phyloP scores from a whole-genome alignment of 495 filamentous ascomycete species.

The Neurospora sp. region DNA sequence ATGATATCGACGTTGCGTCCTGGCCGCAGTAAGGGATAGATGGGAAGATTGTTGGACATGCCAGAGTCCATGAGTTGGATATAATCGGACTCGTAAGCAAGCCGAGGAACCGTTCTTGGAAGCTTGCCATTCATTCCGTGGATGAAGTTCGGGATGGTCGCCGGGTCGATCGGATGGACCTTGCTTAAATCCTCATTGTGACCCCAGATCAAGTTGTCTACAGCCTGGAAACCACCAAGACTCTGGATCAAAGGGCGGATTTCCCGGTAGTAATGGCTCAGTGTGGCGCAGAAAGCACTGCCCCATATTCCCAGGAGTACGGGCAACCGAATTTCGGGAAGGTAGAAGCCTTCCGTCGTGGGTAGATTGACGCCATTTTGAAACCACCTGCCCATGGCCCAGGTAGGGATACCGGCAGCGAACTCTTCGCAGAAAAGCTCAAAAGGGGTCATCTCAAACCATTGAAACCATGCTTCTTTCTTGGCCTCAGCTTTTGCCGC shows the following conservation, averaged over 20 bases:
- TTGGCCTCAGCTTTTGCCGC: slow-evolving; percentile 53
- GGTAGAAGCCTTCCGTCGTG: slow-evolving; percentile 40
- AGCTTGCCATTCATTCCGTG: slow-evolving; percentile 68
- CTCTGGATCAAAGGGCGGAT: slow-evolving; percentile 67
- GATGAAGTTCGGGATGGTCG: slow-evolving; percentile 76
- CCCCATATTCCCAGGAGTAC: slow-evolving; percentile 88
- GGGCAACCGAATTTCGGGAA: slow-evolving; percentile 75
- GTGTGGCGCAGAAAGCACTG: slow-evolving; percentile 87
- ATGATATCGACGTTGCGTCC: slow-evolving; percentile 83
- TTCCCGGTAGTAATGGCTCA: slow-evolving; percentile 93
- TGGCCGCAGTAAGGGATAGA: slow-evolving; percentile 84
- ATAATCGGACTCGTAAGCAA: slow-evolving; percentile 55
- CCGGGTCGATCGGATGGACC: slow-evolving; percentile 87
- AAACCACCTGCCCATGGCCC: slow-evolving; percentile 82
- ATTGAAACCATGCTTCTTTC: slow-evolving; percentile 87
- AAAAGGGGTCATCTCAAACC: slow-evolving; percentile 94
- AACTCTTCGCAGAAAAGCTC: slow-evolving; percentile 94
- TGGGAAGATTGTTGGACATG: slow-evolving; percentile 95
- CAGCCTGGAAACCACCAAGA: slow-evolving; percentile 59
- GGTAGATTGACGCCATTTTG: slow-evolving; percentile 56
- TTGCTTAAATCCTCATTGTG: slow-evolving; percentile 74
- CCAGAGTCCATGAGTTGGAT: slow-evolving; percentile 93
- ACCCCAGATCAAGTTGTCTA: slow-evolving; percentile 82
- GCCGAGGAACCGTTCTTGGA: slow-evolving; percentile 62
- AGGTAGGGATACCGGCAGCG: slow-evolving; percentile 82